Conservation (phyloP, 228 moss, liverwort and hornwort species). For the Sphagnum fallax region DNA sequence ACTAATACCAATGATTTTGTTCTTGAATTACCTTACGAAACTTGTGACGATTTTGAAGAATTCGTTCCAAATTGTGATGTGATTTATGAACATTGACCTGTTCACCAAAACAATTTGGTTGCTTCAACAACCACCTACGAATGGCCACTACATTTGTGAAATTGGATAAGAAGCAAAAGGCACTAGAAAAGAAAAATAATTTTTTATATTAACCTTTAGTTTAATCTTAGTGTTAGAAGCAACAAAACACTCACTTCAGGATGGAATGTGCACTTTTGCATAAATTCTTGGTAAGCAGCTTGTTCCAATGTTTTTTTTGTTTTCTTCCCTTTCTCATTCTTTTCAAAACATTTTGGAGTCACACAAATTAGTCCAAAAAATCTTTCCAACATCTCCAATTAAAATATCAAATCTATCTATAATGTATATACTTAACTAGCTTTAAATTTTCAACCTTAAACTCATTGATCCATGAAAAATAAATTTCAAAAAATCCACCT, state of each 20-base stretch:
- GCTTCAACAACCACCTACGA: neutral
- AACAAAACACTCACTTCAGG: constrained; percentile 31
- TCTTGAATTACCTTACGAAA: constrained; percentile 45
- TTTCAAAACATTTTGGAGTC: too few relatives aligned
- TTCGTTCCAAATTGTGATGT: constrained; percentile 26
- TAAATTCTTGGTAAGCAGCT: constrained; percentile 45
- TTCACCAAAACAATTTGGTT: neutral
- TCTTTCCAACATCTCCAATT: too few relatives aligned
- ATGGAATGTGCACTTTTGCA: constrained; percentile 47
- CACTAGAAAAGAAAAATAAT: neutral
- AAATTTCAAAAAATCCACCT: constrained; percentile 16
- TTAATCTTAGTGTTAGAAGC: too few relatives aligned
- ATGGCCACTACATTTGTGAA: neutral
- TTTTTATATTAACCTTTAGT: too few relatives aligned
- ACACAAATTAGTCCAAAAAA: too few relatives aligned
- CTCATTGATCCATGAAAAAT: too few relatives aligned
- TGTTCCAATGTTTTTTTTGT: constrained; percentile 38
- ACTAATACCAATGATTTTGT: too few relatives aligned
- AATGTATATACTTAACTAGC: too few relatives aligned
- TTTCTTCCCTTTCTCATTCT: constrained; percentile 55
- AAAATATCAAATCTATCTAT: too few relatives aligned
- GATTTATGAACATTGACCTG: constrained; percentile 42
- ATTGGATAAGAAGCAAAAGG: too few relatives aligned
- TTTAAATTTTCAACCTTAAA: too few relatives aligned
- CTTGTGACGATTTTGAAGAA: constrained; percentile 57